Evolutionary conservation across 2,329 filamentous ascomycete species (phyloP), one percentile per base, ranked within the genome.

Genomic region (Pseudocercospora musae): DNA sequence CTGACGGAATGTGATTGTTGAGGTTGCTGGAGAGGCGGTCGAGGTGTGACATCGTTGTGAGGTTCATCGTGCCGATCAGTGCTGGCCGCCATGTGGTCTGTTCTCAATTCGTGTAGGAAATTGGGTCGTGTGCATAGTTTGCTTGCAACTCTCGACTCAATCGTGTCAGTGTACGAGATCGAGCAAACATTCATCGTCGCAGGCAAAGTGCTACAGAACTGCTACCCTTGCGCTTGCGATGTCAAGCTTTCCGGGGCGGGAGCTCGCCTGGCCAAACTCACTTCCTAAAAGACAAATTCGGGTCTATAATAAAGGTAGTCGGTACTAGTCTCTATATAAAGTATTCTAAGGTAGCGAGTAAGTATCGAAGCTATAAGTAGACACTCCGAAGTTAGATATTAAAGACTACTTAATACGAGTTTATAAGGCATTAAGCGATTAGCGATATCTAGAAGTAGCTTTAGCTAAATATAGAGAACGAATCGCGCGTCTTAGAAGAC

Each of bases 1-100:
- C 15, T 18, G 37, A 15, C 15, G 37, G 25, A 52, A 18, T 61
- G 57, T 5, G 15, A 76, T 73, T 60, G 75, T 53, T 33, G 65
- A 61, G 52, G 64, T 53, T 49, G 66, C 52, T 59, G 63, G 29
- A 61, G 66, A 6, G 63, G 61, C 29, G 63, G 58, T 25, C 55
- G 62, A 23, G 59, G 48, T 3, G 21, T 20, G 9, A 11, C 21
- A 52, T 52, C 11, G 23, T 52, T 10, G 15, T 25, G 21, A 27
- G 48, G 48, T 52, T 29, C 25, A 10, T 52, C 48, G 23, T 52
- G 48, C 25, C 25, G 48, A 25, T 52, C 48, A 25, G 21, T 52
- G 48, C 21, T 52, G 48, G 48, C 31, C 48, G 48, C 48, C 48
- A 52, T 52, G 48, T 52, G 48, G 48, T 52, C 48, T 52, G 48